A percentile compares a stretch with the other conserved stretches of the same genome.
Evolutionary conservation across 345 rosid species (phyloP).

Genomic region (Litchi chinensis): DNA sequence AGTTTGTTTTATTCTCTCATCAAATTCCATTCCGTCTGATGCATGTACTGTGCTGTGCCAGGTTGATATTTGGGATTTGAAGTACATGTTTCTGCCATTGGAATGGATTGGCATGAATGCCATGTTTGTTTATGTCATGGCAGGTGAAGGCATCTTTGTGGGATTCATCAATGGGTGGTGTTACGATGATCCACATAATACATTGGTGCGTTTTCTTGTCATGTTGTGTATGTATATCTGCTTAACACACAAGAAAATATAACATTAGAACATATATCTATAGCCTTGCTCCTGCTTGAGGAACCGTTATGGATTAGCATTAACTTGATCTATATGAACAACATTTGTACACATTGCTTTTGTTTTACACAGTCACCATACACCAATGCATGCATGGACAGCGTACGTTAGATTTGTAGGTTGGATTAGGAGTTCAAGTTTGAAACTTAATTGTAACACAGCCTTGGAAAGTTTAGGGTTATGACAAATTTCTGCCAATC

Average conservation of each 20-base stretch:
- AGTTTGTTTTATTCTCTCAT: neutral
- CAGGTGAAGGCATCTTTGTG: slow-evolving; percentile 88
- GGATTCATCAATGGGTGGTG: slow-evolving; percentile 93
- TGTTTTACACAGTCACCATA: neutral
- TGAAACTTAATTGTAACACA: neutral
- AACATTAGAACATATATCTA: neutral
- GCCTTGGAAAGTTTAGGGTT: neutral
- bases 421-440: neutral
- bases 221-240: neutral
- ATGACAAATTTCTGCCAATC: neutral
- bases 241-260: neutral
- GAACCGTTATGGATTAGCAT: neutral
- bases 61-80: slow-evolving; percentile 67
- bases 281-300: neutral
- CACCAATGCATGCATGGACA: neutral
- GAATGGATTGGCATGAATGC: slow-evolving; percentile 97
- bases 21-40: neutral
- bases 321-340: neutral
- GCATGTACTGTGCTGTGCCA: slow-evolving; percentile 22
- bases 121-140: slow-evolving; percentile 94
- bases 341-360: no score
- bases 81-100: slow-evolving; percentile 55
- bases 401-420: neutral
- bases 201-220: slow-evolving; percentile 47
- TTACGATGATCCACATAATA: slow-evolving; percentile 61